A percentile compares a stretch with the other conserved stretches of the same genome.
phyloP scores from a whole-genome alignment of 2,329 filamentous ascomycete genomes.

The Colletotrichum shisoi region DNA sequence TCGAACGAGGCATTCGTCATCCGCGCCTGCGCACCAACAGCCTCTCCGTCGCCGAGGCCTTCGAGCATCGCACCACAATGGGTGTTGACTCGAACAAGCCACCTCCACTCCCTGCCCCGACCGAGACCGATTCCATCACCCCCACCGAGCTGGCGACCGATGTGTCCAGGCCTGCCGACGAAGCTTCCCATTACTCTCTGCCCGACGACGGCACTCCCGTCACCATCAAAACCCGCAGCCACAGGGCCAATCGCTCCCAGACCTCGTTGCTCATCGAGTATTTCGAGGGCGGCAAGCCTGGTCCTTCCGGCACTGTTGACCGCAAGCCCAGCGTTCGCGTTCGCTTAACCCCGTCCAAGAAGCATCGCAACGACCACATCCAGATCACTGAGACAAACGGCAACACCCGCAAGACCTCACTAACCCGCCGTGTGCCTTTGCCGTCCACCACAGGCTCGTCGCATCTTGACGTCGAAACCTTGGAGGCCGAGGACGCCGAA shows the following conservation, averaged over 20 bases:
- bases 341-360: slow-evolving; percentile 80
- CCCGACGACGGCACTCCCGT: slow-evolving; percentile 90
- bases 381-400: slow-evolving; percentile 85
- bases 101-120: slow-evolving; percentile 79
- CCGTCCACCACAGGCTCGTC: slow-evolving; percentile 52
- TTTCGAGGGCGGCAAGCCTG: slow-evolving; percentile 79
- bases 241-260: slow-evolving; percentile 72
- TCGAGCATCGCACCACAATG: slow-evolving; percentile 54
- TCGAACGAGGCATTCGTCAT: slow-evolving; percentile 35
- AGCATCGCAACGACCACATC: slow-evolving; percentile 75
- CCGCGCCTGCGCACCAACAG: slow-evolving; percentile 28
- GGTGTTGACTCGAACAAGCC: slow-evolving; percentile 63
- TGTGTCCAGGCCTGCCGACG: slow-evolving; percentile 71
- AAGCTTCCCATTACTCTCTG: slow-evolving; percentile 78
- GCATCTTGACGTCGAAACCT: slow-evolving; percentile 54
- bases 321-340: slow-evolving; percentile 83
- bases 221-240: slow-evolving; percentile 82
- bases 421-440: slow-evolving; percentile 63
- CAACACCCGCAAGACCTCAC: slow-evolving; percentile 69
- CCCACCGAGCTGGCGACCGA: slow-evolving; percentile 73
- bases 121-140: slow-evolving; percentile 72
- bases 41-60: slow-evolving; percentile 33
- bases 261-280: slow-evolving; percentile 94
- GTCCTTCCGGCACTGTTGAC: slow-evolving; percentile 61
- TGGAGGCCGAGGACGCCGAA: slow-evolving; percentile 67